Evolutionary conservation across 202 grass and related monocot genomes (phyloP), one percentile per base, ranked within the genome.

Genomic region (Setaria viridis): DNA sequence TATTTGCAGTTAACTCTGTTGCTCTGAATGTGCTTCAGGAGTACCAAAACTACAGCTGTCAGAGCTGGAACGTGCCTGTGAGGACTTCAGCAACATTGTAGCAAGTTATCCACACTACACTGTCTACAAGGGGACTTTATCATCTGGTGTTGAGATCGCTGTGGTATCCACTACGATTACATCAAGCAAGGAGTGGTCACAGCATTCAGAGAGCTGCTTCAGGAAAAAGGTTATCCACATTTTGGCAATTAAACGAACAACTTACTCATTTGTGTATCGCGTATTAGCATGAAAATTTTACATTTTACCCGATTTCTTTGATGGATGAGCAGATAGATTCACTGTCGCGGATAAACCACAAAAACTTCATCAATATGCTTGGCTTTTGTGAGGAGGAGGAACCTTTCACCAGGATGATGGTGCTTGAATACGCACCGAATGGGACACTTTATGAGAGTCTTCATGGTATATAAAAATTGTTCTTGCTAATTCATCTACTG

Each of bases 401-500:
- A 66, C 90, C 92, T 74, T 97, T 97, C 88, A 92, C 87, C 78
- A 88, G 92, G 86, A 94, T 94, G 88, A 89, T 94, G 94, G 92
- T 94, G 62, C 70, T 91, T 13, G 94, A 97, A 74, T 97, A 97
- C 8, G 90, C 90, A 15, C 51, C 88, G 0, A 97, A 97, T 9
- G 91, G 94, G 47, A 91, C 94, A 45, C 82, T 97, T 20, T 81
- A 91, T 42, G 94, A 97, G 64, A 93, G 90, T 72, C 90, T 97
- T 55, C 92, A 94, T 82, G 88, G 94, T 77, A 82, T 14, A 10
- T 7, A 39, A 10, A 82, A 85, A 25, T 59, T 88, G 4, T 50
- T 55, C 43, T 17, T 12, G 32, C 14, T 82, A 29, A 32, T 86
- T 13, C 39, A 65, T 1, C 10, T 33, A 71, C 4, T 47, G 70